Percentiles rank a stretch among this genome's conserved stretches.
phyloP scores from a whole-genome alignment of 352 stramenopile genomes.

The Phytophthora podocarpi region DNA sequence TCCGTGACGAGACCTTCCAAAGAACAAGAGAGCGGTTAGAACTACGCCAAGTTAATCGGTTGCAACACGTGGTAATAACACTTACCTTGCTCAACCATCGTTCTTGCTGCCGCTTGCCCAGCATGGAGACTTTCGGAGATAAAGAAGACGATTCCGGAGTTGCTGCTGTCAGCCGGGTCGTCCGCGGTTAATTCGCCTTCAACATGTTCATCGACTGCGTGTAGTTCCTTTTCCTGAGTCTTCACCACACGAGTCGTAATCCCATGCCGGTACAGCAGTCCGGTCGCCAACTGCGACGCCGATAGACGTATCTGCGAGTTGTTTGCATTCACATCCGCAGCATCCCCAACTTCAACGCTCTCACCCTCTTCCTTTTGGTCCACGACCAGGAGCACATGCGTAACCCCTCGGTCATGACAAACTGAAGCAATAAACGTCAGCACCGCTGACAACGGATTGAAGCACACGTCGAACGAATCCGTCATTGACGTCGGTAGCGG shows the following conservation, averaged over 20 bases:
- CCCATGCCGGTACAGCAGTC: conserved; percentile 44
- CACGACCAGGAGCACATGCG: conserved; percentile 15
- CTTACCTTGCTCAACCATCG: conserved; percentile 38
- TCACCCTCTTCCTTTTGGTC: conserved; percentile 1
- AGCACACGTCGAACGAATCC: conserved; percentile 33
- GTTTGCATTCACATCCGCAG: not conserved
- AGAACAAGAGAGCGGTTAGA: not conserved
- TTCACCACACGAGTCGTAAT: conserved; percentile 31
- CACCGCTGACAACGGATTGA: conserved; percentile 42
- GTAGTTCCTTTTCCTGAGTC: not conserved
- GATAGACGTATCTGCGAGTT: not conserved
- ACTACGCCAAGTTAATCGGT: not conserved
- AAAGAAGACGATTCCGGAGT: conserved; percentile 30
- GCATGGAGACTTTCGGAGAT: conserved; percentile 19
- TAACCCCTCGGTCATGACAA: conserved; percentile 15
- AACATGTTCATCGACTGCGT: not conserved
- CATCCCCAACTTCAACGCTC: not conserved
- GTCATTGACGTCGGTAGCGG: conserved; percentile 8
- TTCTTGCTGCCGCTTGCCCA: conserved; percentile 3
- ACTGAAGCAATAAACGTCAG: conserved; percentile 31
- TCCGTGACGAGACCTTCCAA: conserved; percentile 15
- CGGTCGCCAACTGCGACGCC: conserved; percentile 14
- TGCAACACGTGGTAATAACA: not conserved
- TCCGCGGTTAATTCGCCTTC: not conserved
- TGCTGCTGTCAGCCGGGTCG: not conserved